phyloP scores from a whole-genome alignment of 768 basidiomycete genomes.

The Lactarius sp. region DNA sequence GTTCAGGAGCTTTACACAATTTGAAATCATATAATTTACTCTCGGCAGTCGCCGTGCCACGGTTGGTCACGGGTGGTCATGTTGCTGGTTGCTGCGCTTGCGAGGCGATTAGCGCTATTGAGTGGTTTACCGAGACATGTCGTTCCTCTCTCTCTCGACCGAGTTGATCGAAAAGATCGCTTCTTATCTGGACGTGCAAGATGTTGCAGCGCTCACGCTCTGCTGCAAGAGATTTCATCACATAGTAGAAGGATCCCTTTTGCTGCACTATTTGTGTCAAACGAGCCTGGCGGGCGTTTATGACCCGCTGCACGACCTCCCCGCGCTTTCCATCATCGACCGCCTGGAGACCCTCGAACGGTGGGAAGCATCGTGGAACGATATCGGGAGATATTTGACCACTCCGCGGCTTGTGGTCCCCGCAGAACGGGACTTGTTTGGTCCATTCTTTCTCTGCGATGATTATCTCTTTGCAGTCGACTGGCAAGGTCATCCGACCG shows the following conservation, averaged over 20 bases:
- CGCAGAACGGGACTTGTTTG: slow-evolving; percentile 13
- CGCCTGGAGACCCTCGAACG: slow-evolving; percentile 8
- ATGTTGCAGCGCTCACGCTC: neutral
- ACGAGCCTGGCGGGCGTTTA: neutral
- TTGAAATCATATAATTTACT: too few species aligned
- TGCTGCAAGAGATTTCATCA: neutral
- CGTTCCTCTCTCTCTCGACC: slow-evolving; percentile 8
- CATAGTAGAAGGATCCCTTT: slow-evolving; percentile 4
- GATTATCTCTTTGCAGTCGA: slow-evolving; percentile 16
- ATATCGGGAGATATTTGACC: neutral
- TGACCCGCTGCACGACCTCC: slow-evolving; percentile 5
- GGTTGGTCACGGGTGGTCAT: neutral
- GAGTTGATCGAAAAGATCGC: slow-evolving; percentile 16
- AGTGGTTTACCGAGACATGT: neutral
- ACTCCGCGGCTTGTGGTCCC: slow-evolving; percentile 9
- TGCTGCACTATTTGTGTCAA: slow-evolving; percentile 9
- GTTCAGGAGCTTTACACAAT: too few species aligned
- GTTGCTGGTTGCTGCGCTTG: neutral
- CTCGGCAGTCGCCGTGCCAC: slow-evolving; percentile 13
- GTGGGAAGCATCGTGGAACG: slow-evolving; percentile 14
- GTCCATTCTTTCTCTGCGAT: slow-evolving; percentile 17
- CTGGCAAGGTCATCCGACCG: slow-evolving; percentile 9
- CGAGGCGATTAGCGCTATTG: neutral
- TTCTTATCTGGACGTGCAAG: neutral
- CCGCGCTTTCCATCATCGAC: neutral